A percentile compares a stretch with the other conserved stretches of the same genome.
Conservation (phyloP, 306 rosid genomes). For the Pyrus bretschneideri region DNA sequence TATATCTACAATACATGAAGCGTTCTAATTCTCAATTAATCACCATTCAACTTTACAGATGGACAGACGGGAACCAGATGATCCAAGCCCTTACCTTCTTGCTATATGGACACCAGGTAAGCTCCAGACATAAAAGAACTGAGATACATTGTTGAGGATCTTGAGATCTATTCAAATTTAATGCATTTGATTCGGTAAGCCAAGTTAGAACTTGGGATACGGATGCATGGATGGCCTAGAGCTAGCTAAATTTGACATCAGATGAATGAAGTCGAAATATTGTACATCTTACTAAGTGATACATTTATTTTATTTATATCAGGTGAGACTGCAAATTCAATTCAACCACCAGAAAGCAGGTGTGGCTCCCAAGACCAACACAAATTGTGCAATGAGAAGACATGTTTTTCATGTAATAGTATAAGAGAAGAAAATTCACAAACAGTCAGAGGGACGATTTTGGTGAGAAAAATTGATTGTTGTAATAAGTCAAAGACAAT, state of each 20-base stretch:
- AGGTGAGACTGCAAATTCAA: constrained; percentile 80
- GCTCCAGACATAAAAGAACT: constrained; percentile 6
- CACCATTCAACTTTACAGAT: constrained; percentile 44
- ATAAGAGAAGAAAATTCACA: constrained; percentile 65
- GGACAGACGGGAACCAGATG: constrained; percentile 80
- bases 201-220: constrained; percentile 4
- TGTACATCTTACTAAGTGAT: constrained; percentile 9
- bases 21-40: constrained; percentile 9
- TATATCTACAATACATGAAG: constrained; percentile 13
- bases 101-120: constrained; percentile 97
- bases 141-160: background rate
- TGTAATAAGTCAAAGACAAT: background rate
- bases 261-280: constrained; percentile 6
- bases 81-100: constrained; percentile 95
- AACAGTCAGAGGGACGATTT: constrained; percentile 75
- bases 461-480: constrained; percentile 41
- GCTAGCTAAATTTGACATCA: constrained; percentile 4
- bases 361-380: constrained; percentile 48
- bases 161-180: background rate
- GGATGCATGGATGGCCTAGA: background rate
- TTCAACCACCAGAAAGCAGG: constrained; percentile 55
- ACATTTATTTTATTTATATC: constrained; percentile 2
- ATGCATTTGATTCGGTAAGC: background rate
- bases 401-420: constrained; percentile 71
- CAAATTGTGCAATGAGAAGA: constrained; percentile 49